Conservation (phyloP, 179 eudicot species). For the Drosera spatulata region DNA sequence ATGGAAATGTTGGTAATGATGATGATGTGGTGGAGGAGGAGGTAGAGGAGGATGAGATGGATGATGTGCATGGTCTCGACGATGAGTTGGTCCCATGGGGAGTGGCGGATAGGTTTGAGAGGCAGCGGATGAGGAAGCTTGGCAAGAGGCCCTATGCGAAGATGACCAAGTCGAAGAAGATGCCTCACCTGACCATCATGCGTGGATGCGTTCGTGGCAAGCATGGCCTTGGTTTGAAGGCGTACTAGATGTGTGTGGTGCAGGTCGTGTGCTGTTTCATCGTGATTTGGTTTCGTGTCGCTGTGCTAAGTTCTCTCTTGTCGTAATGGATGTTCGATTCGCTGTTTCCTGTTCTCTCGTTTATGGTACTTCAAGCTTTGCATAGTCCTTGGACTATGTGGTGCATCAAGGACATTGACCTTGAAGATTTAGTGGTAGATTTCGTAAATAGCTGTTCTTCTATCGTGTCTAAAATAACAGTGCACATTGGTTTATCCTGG, state of each 20-base stretch:
- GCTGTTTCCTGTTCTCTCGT: too few species aligned
- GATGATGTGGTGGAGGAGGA: neutral
- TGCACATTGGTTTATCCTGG: too few species aligned
- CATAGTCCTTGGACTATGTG: too few species aligned
- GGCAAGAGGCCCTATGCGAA: constrained; percentile 48
- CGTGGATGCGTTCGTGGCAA: constrained; percentile 54
- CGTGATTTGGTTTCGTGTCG: too few species aligned
- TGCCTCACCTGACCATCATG: constrained; percentile 26
- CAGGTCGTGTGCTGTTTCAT: too few species aligned
- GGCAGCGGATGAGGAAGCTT: constrained; percentile 57
- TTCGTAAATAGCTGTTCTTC: too few species aligned
- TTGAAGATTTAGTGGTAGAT: too few species aligned
- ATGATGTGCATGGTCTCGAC: constrained; percentile 59
- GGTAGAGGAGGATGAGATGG: constrained; percentile 20
- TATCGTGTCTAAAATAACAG: too few species aligned
- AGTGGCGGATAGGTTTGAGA: constrained; percentile 32
- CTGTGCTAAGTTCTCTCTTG: too few species aligned
- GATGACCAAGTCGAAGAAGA: constrained; percentile 37
- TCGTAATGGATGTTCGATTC: too few species aligned
- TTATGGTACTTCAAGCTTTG: too few species aligned
- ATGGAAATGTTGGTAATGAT: neutral
- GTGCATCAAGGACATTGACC: too few species aligned
- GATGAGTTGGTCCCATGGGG: constrained; percentile 3
- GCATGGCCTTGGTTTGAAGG: constrained; percentile 34
- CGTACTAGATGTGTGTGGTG: constrained; percentile 6